These are phyloP conservation scores for Penicillium hesseltinei DNA, from an alignment of 2,329 filamentous ascomycete species.

Conservation along the genomic window DNA sequence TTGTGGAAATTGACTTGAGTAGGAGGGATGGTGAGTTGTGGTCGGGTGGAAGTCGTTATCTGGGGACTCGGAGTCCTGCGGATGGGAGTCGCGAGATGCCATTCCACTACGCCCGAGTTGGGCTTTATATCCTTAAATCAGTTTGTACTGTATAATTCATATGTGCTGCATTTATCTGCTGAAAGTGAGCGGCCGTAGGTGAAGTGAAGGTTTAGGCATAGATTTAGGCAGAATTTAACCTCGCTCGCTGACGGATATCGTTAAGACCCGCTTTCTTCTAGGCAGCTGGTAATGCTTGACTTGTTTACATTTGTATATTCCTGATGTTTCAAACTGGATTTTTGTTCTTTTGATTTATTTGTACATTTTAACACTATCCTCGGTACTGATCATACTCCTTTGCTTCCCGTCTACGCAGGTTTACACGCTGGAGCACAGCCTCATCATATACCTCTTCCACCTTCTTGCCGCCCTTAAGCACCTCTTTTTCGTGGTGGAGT, in stretches of 20 bases:
- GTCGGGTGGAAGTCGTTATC: conserved; percentile 20
- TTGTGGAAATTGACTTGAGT: conserved; percentile 13
- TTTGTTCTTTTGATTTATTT: background rate
- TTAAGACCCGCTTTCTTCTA: background rate
- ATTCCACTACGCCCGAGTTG: background rate
- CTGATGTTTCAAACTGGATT: background rate
- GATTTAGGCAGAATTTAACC: background rate
- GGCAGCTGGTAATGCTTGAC: background rate
- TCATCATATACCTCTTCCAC: conserved; percentile 72
- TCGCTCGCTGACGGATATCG: conserved; percentile 2
- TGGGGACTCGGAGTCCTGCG: conserved; percentile 26
- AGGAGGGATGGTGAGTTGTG: conserved; percentile 10
- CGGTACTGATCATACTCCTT: conserved; percentile 53
- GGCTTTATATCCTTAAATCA: background rate
- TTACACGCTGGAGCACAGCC: conserved; percentile 65
- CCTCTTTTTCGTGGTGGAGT: conserved; percentile 71
- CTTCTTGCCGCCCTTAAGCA: conserved; percentile 67
- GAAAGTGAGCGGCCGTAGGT: background rate
- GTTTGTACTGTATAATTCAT: background rate
- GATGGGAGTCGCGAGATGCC: background rate
- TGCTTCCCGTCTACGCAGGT: conserved; percentile 66
- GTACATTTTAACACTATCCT: conserved; percentile 24
- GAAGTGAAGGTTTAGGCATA: background rate
- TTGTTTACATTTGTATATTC: background rate
- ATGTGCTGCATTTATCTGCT: background rate